Conservation (phyloP, 352 stramenopile species). For the Pythium myriotylum region DNA sequence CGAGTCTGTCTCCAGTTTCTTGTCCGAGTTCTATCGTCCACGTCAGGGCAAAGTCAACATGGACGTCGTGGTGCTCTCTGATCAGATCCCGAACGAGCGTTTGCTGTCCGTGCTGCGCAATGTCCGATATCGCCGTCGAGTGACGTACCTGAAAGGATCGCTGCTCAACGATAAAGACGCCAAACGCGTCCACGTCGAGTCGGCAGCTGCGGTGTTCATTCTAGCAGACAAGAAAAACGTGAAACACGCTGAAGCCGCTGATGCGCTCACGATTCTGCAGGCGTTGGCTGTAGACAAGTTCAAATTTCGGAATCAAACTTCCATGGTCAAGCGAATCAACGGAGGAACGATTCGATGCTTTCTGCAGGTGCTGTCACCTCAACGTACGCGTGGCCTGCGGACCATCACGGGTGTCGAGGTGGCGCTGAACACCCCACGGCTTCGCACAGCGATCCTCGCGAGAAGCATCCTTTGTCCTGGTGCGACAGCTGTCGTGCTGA, state of each 20-base stretch:
- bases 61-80: conserved; percentile 56
- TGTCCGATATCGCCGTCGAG: conserved; percentile 46
- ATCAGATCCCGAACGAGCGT: conserved; percentile 36
- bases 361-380: conserved; percentile 51
- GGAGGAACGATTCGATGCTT: conserved; percentile 43
- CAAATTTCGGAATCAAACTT: conserved; percentile 36
- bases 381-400: conserved; percentile 41
- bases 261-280: conserved; percentile 58
- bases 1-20: conserved; percentile 52
- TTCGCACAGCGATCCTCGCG: conserved; percentile 52
- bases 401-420: conserved; percentile 62
- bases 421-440: conserved; percentile 45
- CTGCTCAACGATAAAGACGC: conserved; percentile 56
- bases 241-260: conserved; percentile 40
- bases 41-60: conserved; percentile 61
- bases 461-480: conserved; percentile 57
- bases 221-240: conserved; percentile 50
- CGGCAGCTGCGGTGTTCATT: conserved; percentile 58
- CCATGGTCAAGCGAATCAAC: conserved; percentile 10
- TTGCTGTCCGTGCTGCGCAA: conserved; percentile 46
- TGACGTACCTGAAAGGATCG: conserved; percentile 59
- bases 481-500: conserved; percentile 53
- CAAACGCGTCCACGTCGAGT: conserved; percentile 44
- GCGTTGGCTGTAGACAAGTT: conserved; percentile 57
- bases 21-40: conserved; percentile 63